phyloP scores from a whole-genome alignment of 1,139 yeast genomes.

The Zygosaccharomyces pseudobailii region DNA sequence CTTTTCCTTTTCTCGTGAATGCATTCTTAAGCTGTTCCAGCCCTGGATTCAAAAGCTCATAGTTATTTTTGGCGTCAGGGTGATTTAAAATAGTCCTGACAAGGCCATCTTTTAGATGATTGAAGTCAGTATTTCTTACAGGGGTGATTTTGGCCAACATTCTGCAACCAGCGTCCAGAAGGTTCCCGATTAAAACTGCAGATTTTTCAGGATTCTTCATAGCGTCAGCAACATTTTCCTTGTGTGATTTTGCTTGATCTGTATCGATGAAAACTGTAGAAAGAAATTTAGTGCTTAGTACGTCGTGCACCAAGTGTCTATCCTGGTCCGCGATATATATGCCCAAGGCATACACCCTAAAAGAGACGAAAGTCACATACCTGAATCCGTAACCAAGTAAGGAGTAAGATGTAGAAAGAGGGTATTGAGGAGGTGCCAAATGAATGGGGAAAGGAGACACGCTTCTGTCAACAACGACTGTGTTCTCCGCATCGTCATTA shows the following conservation, averaged over 20 bases:
- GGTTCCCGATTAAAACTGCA: conserved; percentile 46
- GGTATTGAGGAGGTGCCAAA: conserved; percentile 16
- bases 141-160: conserved; percentile 77
- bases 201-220: conserved; percentile 56
- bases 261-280: conserved; percentile 35
- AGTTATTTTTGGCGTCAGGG: conserved; percentile 35
- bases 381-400: conserved; percentile 78
- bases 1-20: conserved; percentile 53
- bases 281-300: conserved; percentile 42
- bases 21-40: conserved; percentile 51
- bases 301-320: conserved; percentile 40
- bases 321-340: conserved; percentile 67
- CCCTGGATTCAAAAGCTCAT: conserved; percentile 43
- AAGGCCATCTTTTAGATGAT: conserved; percentile 84
- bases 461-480: conserved; percentile 45
- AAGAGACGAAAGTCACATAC: conserved; percentile 72
- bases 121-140: conserved; percentile 81
- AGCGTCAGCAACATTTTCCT: conserved; percentile 53
- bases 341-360: conserved; percentile 85
- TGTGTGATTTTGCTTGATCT: conserved; percentile 32
- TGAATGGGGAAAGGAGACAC: conserved; percentile 49
- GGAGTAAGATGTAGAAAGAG: conserved; percentile 35
- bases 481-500: conserved; percentile 14
- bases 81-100: conserved; percentile 52
- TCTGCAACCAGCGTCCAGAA: conserved; percentile 57